Conservation (phyloP, 306 rosid species). For the Urtica urens region DNA sequence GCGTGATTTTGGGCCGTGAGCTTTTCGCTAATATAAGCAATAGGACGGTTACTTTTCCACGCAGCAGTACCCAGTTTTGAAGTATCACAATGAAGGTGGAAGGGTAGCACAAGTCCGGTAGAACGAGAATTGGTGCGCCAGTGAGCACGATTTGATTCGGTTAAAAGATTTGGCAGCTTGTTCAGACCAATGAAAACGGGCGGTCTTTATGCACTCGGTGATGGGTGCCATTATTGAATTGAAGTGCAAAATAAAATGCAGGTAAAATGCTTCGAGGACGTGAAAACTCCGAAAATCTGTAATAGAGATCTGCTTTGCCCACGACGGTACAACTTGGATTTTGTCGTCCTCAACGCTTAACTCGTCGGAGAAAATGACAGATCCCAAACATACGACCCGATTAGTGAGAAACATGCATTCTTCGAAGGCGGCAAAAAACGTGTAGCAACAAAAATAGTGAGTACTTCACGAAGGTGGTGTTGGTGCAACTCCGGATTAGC, state of each 20-base stretch:
- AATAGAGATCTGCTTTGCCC: too few species aligned
- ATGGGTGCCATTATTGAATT: not conserved
- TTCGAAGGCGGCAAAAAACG: not conserved
- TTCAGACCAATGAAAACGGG: not conserved
- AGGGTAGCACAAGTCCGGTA: not conserved
- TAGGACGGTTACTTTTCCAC: not conserved
- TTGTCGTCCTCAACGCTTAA: too few species aligned
- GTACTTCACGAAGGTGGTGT: not conserved
- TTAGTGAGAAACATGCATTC: not conserved
- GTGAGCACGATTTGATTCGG: not conserved
- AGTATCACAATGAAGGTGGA: constrained; percentile 1
- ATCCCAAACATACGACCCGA: not conserved
- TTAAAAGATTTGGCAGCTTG: not conserved
- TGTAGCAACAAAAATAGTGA: too few species aligned
- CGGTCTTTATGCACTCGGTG: not conserved
- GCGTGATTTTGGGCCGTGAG: not conserved
- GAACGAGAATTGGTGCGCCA: not conserved
- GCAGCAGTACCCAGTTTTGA: not conserved
- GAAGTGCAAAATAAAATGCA: not conserved
- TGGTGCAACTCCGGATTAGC: not conserved
- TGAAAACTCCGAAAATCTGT: too few species aligned
- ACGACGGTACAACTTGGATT: too few species aligned
- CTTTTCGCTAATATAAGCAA: not conserved
- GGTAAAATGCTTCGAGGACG: not conserved
- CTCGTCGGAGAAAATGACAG: not conserved